Base-by-base conservation (phyloP, 208 protist species). In the Acanthamoeba royreba region DNA sequence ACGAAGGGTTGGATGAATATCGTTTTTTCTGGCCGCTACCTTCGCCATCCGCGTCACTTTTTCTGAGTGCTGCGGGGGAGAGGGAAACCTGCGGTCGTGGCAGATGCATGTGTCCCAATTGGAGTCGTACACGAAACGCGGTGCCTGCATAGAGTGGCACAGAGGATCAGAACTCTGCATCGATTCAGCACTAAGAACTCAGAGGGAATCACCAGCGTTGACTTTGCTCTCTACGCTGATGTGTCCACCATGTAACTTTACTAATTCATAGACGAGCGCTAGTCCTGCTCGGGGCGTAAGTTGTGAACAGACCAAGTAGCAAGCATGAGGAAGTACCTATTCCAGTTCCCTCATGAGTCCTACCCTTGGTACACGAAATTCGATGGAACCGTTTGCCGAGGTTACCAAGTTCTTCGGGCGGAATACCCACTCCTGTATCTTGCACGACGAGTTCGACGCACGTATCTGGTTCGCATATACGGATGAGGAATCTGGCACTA, bases 261-360 rank as follows among this genome's bases (percentile, higher is more conserved):
- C 93, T 79, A 95, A 95, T 15, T 95, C 94, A 9, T 95, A 92
- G 19, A 94, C 90, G 46, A 95, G 77, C 33, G 79, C 61, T 8
- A 95, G 46, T 45, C 94, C 94, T 28, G n/a, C n/a, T n/a, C n/a
- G n/a, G n/a, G 58, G 28, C 58, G 28, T n/a, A n/a, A n/a, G n/a
- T n/a, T n/a, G n/a, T n/a, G n/a, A n/a, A n/a, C n/a, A n/a, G n/a
- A n/a, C n/a, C n/a, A n/a, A n/a, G n/a, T n/a, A n/a, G n/a, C n/a
- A n/a, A n/a, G n/a, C n/a, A n/a, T n/a, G n/a, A n/a, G n/a, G n/a
- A n/a, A n/a, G n/a, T 25, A 40, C 69, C n/a, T 58, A 58, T 83
- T 38, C 94, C 94, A 31, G 94, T 95, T 3, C 94, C 94, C 46
- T 94, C 94, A 47, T 95, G 94, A 46, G 55, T 95, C 43, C 94